Evolutionary conservation across 2,329 filamentous ascomycete genomes (phyloP).

Genomic region (Botrytis squamosa): DNA sequence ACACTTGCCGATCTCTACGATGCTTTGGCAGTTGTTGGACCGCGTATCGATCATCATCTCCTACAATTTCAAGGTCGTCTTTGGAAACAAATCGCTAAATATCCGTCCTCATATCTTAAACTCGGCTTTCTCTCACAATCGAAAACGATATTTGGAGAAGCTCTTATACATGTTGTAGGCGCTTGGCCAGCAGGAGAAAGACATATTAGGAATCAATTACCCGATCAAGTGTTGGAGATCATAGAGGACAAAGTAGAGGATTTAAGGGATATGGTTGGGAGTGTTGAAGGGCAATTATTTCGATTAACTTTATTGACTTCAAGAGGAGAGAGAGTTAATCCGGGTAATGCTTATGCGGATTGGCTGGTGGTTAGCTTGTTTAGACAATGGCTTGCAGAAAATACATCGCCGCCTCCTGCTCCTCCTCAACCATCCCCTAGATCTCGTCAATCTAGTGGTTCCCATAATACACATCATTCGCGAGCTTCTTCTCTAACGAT

Average conservation of each 20-base stretch:
- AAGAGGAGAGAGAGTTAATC: constrained; percentile 78
- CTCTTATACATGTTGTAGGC: constrained; percentile 88
- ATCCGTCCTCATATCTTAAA: constrained; percentile 87
- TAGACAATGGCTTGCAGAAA: constrained; percentile 89
- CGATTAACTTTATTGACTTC: constrained; percentile 72
- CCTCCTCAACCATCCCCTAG: constrained; percentile 33
- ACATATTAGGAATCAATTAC: constrained; percentile 69
- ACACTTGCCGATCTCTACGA: constrained; percentile 93
- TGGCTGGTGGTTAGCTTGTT: constrained; percentile 88
- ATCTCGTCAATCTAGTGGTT: constrained; percentile 31
- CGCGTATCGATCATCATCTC: constrained; percentile 88
- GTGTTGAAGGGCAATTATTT: constrained; percentile 79
- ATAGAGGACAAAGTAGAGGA: constrained; percentile 96
- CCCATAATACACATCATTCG: constrained; percentile 42
- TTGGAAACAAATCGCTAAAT: constrained; percentile 96
- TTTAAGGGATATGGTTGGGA: constrained; percentile 76
- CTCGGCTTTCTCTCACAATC: constrained; percentile 83
- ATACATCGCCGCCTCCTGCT: constrained; percentile 70
- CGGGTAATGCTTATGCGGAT: constrained; percentile 77
- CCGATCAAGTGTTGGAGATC: constrained; percentile 76
- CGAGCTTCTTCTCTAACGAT: constrained; percentile 44
- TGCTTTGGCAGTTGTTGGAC: constrained; percentile 81
- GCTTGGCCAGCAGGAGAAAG: constrained; percentile 84
- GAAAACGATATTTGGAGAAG: constrained; percentile 81
- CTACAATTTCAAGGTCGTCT: constrained; percentile 86